Percentiles rank a stretch among this genome's conserved stretches.
phyloP scores from a whole-genome alignment of 441 rosid genomes.

The Erodium trifolium region DNA sequence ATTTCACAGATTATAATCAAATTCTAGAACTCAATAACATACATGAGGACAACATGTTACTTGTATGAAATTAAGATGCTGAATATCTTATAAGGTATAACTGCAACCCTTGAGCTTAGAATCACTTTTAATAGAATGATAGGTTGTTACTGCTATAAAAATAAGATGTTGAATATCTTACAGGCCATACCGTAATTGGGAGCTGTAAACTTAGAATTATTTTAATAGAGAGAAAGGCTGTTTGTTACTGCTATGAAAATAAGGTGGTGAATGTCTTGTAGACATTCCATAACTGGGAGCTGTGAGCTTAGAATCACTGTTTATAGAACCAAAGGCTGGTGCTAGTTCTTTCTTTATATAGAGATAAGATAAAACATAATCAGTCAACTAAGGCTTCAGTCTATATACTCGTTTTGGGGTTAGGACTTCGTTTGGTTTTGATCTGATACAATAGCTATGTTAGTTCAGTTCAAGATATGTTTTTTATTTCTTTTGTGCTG shows the following conservation, averaged over 20 bases:
- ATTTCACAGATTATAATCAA: background rate
- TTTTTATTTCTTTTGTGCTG: too few relatives aligned
- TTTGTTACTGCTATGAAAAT: background rate
- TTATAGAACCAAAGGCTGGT: background rate
- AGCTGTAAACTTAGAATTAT: background rate
- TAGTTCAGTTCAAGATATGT: too few relatives aligned
- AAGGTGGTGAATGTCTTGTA: background rate
- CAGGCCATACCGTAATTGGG: background rate
- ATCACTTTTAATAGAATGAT: background rate
- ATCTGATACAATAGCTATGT: background rate
- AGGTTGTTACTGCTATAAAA: background rate
- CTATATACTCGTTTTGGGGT: background rate
- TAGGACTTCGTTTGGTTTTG: background rate
- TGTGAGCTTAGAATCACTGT: background rate
- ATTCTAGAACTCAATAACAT: conserved; percentile 1
- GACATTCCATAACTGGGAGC: background rate
- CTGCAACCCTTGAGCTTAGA: background rate
- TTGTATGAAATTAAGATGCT: background rate
- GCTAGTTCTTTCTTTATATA: background rate
- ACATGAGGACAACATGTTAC: background rate
- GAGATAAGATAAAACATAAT: background rate
- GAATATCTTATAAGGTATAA: background rate
- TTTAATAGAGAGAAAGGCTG: too few relatives aligned
- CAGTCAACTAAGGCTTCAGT: background rate
- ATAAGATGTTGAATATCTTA: background rate